Evolutionary conservation across 2,329 filamentous ascomycete species (phyloP).

Genomic region (Colletotrichum euphorbiae): DNA sequence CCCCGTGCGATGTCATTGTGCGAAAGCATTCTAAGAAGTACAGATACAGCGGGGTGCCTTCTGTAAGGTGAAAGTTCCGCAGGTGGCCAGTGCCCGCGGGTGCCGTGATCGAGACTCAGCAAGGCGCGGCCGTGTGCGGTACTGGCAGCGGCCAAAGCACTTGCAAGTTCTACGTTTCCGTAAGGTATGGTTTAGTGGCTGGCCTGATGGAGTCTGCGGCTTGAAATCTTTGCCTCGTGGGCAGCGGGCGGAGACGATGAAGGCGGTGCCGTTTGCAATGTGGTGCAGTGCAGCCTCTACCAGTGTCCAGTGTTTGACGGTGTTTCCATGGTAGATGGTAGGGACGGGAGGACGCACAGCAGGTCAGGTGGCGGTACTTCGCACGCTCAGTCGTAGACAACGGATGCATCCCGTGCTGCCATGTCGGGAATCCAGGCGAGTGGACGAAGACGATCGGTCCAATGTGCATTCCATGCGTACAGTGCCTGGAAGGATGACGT

Average conservation of each 20-base stretch:
- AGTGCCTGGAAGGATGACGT: slow-evolving; percentile 8
- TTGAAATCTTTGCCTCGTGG: slow-evolving; percentile 26
- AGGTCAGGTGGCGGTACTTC: too few relatives aligned
- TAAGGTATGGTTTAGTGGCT: too few relatives aligned
- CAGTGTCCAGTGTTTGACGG: too few relatives aligned
- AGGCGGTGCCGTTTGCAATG: slow-evolving; percentile 29
- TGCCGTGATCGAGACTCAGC: not conserved
- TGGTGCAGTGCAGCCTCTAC: too few relatives aligned
- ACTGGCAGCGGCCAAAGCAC: slow-evolving; percentile 27
- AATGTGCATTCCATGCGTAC: slow-evolving; percentile 35
- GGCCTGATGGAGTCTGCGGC: not conserved
- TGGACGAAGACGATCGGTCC: slow-evolving; percentile 26
- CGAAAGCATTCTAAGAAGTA: too few relatives aligned
- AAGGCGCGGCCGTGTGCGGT: slow-evolving; percentile 20
- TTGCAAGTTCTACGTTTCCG: not conserved
- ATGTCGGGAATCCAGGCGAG: not conserved
- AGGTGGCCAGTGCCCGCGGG: not conserved
- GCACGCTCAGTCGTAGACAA: too few relatives aligned
- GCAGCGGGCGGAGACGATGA: slow-evolving; percentile 24
- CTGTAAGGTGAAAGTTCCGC: not conserved
- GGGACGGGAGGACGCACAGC: too few relatives aligned
- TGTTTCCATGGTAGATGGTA: too few relatives aligned
- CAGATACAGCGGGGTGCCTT: too few relatives aligned
- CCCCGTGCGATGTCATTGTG: too few relatives aligned
- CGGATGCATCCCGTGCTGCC: too few relatives aligned